These are phyloP conservation scores for Leptodontidium sp. DNA, from an alignment of 2,329 filamentous ascomycete species.

Conservation along the genomic window DNA sequence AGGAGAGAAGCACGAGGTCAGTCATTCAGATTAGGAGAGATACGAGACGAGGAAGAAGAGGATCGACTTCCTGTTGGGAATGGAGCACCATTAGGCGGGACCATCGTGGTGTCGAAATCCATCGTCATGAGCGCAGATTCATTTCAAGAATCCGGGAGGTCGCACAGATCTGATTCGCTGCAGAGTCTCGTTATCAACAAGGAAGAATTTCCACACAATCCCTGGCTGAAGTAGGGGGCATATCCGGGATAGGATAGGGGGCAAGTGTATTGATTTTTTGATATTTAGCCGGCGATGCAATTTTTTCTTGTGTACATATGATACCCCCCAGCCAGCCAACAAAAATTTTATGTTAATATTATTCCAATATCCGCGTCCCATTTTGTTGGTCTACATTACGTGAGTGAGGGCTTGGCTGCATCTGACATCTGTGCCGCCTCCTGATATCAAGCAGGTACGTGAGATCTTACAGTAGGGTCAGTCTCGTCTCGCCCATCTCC, in stretches of 20 bases:
- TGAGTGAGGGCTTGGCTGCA: background rate
- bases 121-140: constrained; percentile 13
- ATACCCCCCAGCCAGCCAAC: constrained; percentile 9
- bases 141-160: background rate
- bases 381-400: background rate
- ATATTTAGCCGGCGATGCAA: constrained; percentile 4
- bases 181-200: constrained; percentile 6
- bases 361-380: background rate
- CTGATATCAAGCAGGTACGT: background rate
- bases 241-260: background rate
- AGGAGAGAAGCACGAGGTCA: constrained; percentile 11
- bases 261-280: background rate
- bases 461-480: background rate
- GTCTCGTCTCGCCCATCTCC: background rate
- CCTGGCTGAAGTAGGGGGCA: constrained; percentile 12
- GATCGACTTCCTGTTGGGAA: background rate
- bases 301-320: constrained; percentile 3
- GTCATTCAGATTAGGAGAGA: background rate
- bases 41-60: constrained; percentile 4
- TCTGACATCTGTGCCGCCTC: constrained; percentile 1
- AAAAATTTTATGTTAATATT: background rate
- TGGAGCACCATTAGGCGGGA: constrained; percentile 5
- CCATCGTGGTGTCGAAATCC: constrained; percentile 14
- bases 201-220: constrained; percentile 1
- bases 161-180: constrained; percentile 8